Evolutionary conservation across 2,329 filamentous ascomycete genomes (phyloP).

Genomic region (Nemania abortiva): DNA sequence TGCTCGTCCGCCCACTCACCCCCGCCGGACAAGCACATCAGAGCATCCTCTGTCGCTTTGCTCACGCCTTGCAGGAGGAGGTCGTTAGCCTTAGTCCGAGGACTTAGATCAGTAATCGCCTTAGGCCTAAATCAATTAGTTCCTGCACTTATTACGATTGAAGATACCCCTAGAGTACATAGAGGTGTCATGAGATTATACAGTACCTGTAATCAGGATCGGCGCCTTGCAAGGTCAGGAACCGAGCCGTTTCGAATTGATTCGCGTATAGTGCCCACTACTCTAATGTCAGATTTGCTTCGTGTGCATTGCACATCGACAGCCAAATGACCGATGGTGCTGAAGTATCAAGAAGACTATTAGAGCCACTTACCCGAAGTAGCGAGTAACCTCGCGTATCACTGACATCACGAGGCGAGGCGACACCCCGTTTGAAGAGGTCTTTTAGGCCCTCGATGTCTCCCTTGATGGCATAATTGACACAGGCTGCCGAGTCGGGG

Average conservation of each 20-base stretch:
- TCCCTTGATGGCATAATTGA: conserved; percentile 1
- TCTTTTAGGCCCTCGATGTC: conserved; percentile 15
- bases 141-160: not conserved
- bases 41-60: not conserved
- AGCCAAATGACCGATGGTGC: too few relatives aligned
- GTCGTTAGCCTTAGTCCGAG: conserved; percentile 8
- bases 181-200: not conserved
- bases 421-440: not conserved
- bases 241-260: not conserved
- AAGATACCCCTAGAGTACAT: not conserved
- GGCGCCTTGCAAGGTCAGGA: not conserved
- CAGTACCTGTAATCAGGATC: conserved; percentile 2
- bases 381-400: conserved; percentile 13
- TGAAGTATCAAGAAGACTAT: not conserved
- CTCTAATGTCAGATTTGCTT: not conserved
- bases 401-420: conserved; percentile 11
- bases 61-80: conserved; percentile 1
- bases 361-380: not conserved
- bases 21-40: not conserved
- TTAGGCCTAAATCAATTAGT: conserved; percentile 1
- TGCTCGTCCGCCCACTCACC: conserved; percentile 11
- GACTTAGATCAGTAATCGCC: not conserved
- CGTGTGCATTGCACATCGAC: not conserved
- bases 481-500: not conserved
- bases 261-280: conserved; percentile 20